phyloP scores from a whole-genome alignment of 1,284 basidiomycete species.

The Calocybe gambosa region DNA sequence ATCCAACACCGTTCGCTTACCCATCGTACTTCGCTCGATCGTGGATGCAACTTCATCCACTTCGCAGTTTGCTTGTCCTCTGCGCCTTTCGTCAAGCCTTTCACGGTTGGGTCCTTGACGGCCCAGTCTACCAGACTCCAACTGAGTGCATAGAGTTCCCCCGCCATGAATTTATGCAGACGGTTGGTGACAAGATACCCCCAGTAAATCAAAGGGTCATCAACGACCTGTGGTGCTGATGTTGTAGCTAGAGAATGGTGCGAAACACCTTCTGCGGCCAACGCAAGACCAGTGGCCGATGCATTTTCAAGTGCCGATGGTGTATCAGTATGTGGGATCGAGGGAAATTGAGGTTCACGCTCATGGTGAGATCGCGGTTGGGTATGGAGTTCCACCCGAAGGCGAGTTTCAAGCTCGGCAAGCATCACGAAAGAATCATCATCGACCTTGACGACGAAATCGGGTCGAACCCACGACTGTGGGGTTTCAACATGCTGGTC shows the following conservation, averaged over 20 bases:
- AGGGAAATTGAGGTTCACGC: conserved; percentile 7
- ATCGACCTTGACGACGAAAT: conserved; percentile 89
- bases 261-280: conserved; percentile 2
- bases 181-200: conserved; percentile 91
- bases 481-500: conserved; percentile 40
- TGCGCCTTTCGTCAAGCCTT: conserved; percentile 69
- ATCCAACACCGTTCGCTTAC: conserved; percentile 94
- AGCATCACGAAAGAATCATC: conserved; percentile 94
- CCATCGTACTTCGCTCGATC: conserved; percentile 79
- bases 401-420: conserved; percentile 82
- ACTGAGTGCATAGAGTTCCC: conserved; percentile 90
- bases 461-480: conserved; percentile 70
- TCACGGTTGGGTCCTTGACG: conserved; percentile 66
- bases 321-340: conserved; percentile 6
- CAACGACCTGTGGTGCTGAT: conserved; percentile 8
- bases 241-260: neutral
- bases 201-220: conserved; percentile 86
- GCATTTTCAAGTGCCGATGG: conserved; percentile 6
- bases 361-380: conserved; percentile 19
- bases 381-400: conserved; percentile 67
- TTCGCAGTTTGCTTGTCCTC: conserved; percentile 95
- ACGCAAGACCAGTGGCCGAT: conserved; percentile 1
- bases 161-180: conserved; percentile 93
- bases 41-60: conserved; percentile 91
- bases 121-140: conserved; percentile 90